phyloP scores from a whole-genome alignment of 371 early-diverging fungal species.

The Neoconidiobolus thromboides region DNA sequence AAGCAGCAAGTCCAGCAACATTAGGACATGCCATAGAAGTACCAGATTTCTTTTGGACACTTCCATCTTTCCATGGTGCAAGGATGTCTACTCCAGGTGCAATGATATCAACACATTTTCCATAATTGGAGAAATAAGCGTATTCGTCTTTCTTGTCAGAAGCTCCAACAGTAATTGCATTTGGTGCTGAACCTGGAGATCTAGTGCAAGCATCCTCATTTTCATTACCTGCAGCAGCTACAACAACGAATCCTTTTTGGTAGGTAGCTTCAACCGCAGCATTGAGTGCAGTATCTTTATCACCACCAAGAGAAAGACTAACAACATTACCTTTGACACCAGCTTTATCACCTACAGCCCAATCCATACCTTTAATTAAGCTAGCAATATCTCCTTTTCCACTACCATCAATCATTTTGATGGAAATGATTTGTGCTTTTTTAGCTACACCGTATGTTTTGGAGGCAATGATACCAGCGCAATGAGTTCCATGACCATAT shows the following conservation, averaged over 20 bases:
- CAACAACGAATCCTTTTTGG: conserved; percentile 28
- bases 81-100: conserved; percentile 33
- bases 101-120: conserved; percentile 44
- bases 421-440: conserved; percentile 56
- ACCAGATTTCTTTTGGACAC: conserved; percentile 20
- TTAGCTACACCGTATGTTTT: conserved; percentile 72
- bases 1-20: conserved; percentile 43
- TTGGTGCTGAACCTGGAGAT: conserved; percentile 36
- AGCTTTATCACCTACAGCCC: conserved; percentile 21
- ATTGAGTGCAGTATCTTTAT: conserved; percentile 17
- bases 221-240: conserved; percentile 58
- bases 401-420: conserved; percentile 51
- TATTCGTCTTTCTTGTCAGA: conserved; percentile 28
- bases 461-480: conserved; percentile 58
- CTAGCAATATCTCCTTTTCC: conserved; percentile 50
- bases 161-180: conserved; percentile 43
- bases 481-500: conserved; percentile 46
- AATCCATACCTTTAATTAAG: conserved; percentile 57
- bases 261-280: conserved; percentile 24
- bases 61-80: conserved; percentile 23
- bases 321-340: conserved; percentile 14
- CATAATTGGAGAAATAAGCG: conserved; percentile 53
- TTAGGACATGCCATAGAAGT: conserved; percentile 75
- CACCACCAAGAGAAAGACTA: conserved; percentile 26
- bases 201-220: conserved; percentile 27